Percentiles rank a stretch among this genome's conserved stretches.
Conservation (phyloP, 371 early-diverging fungal genomes). For the Apophysomyces ossiformis region DNA sequence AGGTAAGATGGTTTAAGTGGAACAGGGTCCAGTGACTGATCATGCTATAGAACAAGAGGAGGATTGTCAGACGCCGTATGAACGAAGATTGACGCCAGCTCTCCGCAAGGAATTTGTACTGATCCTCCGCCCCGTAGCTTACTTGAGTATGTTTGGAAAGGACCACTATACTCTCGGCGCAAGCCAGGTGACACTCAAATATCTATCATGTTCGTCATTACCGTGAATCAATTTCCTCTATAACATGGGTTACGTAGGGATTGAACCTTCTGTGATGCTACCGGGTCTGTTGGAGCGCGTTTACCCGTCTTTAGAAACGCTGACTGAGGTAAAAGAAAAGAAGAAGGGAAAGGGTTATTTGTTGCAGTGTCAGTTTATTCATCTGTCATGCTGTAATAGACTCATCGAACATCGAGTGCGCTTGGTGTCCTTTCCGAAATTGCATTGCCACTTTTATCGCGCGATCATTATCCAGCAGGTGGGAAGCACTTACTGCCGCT, state of each 20-base stretch:
- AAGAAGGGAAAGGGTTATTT: not conserved
- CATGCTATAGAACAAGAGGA: constrained; percentile 49
- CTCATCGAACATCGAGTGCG: constrained; percentile 86
- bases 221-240: not conserved
- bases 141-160: constrained; percentile 83
- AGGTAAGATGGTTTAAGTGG: constrained; percentile 24
- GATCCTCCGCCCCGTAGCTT: constrained; percentile 57
- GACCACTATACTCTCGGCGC: constrained; percentile 69
- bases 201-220: constrained; percentile 59
- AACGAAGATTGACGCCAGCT: constrained; percentile 62
- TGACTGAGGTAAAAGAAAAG: constrained; percentile 64
- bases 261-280: constrained; percentile 80
- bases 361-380: not conserved
- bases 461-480: constrained; percentile 81
- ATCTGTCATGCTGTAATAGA: constrained; percentile 34
- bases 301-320: constrained; percentile 85
- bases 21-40: not conserved
- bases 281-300: constrained; percentile 82
- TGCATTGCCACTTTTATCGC: constrained; percentile 71
- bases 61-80: constrained; percentile 65
- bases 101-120: constrained; percentile 64
- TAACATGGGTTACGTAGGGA: constrained; percentile 43
- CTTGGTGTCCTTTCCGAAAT: constrained; percentile 72
- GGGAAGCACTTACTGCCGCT: constrained; percentile 80
- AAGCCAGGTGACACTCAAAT: constrained; percentile 73